phyloP scores from a whole-genome alignment of 2,329 filamentous ascomycete species.

The Diaporthe citri region DNA sequence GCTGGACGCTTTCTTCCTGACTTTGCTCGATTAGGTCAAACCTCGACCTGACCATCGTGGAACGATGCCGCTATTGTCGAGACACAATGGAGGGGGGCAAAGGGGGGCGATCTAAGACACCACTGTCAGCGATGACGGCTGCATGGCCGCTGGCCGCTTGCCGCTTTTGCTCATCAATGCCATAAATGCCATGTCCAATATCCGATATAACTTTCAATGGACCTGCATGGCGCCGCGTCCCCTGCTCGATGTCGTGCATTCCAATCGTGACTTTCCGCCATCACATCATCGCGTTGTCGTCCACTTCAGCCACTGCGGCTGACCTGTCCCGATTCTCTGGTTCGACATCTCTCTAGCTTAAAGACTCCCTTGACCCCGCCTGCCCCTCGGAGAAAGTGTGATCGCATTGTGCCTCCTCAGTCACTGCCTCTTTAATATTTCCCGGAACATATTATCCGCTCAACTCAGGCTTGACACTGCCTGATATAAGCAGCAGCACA shows the following conservation, averaged over 20 bases:
- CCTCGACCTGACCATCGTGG: conserved; percentile 20
- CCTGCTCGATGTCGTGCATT: background rate
- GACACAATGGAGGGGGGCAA: background rate
- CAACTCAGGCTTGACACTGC: background rate
- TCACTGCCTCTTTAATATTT: background rate
- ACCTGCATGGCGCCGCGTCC: background rate
- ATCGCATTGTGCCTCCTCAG: conserved; percentile 13
- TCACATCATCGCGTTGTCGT: background rate
- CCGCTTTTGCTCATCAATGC: background rate
- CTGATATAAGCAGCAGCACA: background rate
- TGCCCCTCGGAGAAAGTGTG: background rate
- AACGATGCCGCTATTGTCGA: conserved; percentile 14
- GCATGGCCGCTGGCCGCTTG: background rate
- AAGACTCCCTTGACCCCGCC: conserved; percentile 6
- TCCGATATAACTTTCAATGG: background rate
- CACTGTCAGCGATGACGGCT: conserved; percentile 34
- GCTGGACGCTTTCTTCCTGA: background rate
- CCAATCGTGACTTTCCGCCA: background rate
- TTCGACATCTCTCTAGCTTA: conserved; percentile 7
- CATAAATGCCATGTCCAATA: background rate
- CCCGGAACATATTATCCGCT: too few relatives aligned
- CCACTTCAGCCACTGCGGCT: background rate
- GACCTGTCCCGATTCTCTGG: conserved; percentile 9
- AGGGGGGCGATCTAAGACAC: conserved; percentile 32
- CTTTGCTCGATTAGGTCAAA: conserved; percentile 1